Evolutionary conservation across 2,329 filamentous ascomycete species (phyloP).

Genomic region (Curvularia sp.): DNA sequence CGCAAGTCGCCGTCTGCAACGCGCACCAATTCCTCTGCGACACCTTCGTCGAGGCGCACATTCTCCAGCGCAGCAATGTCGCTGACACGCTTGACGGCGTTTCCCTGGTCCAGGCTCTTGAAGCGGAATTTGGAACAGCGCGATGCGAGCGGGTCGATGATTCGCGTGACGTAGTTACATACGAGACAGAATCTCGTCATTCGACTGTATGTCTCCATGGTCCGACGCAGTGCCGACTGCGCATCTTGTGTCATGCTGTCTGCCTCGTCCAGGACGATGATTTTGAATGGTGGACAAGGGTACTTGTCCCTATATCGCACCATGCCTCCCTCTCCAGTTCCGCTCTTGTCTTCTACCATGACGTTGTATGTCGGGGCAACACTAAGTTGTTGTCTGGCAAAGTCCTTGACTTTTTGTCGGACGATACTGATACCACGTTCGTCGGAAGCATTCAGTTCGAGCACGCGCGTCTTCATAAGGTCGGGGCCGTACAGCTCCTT

Average conservation of each 20-base stretch:
- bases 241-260: constrained; percentile 99
- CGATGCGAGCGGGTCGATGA: constrained; percentile 93
- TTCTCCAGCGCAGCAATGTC: constrained; percentile 83
- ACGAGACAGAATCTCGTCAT: constrained; percentile 98
- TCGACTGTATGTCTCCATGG: constrained; percentile 97
- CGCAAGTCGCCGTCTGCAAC: constrained; percentile 93
- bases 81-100: constrained; percentile 78
- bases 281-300: constrained; percentile 97
- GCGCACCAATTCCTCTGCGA: constrained; percentile 80
- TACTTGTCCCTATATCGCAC: constrained; percentile 68
- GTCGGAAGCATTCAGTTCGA: constrained; percentile 98
- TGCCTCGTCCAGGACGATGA: constrained; percentile 97
- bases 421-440: constrained; percentile 98
- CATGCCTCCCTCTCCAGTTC: constrained; percentile 33
- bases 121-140: constrained; percentile 97
- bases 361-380: constrained; percentile 73
- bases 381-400: constrained; percentile 92
- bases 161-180: constrained; percentile 98
- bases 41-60: constrained; percentile 77
- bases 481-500: constrained; percentile 98
- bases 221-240: constrained; percentile 87
- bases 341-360: constrained; percentile 56
- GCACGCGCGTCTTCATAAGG: constrained; percentile 89
- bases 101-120: constrained; percentile 89
- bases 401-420: constrained; percentile 97